These are phyloP conservation scores for Lachancea sp. DNA, from an alignment of 805 yeast genomes.

Conservation along the genomic window DNA sequence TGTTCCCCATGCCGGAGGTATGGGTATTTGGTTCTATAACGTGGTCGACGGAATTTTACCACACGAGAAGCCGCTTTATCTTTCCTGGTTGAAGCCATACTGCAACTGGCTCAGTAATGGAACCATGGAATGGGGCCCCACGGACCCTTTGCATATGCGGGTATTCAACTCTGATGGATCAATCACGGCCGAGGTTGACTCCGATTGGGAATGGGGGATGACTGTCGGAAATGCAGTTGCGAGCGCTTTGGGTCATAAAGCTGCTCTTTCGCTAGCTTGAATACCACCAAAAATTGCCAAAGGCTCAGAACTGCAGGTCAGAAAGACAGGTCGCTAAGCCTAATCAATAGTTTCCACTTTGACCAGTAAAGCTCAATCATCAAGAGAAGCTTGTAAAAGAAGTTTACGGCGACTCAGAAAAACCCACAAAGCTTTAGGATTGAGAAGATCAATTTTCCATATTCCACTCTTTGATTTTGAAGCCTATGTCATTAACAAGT, in stretches of 20 bases:
- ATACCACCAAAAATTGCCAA: no score
- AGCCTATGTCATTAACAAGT: no score
- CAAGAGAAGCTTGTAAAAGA: no score
- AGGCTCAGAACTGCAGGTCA: no score
- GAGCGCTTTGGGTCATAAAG: constrained; percentile 4
- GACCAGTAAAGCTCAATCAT: no score
- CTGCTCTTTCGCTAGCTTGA: no score
- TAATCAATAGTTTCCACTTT: no score
- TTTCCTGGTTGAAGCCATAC: constrained; percentile 30
- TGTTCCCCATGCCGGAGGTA: constrained; percentile 37
- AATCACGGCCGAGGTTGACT: constrained; percentile 26
- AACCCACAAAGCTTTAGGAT: no score
- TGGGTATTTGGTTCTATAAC: constrained; percentile 33
- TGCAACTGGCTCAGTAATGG: constrained; percentile 27
- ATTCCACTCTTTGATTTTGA: no score
- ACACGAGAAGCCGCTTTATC: constrained; percentile 23
- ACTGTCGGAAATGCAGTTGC: constrained; percentile 24
- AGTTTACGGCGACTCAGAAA: no score
- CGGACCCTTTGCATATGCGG: constrained; percentile 23
- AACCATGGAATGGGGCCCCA: constrained; percentile 30
- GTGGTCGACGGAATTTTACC: constrained; percentile 21
- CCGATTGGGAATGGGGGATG: constrained; percentile 35
- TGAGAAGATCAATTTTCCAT: no score
- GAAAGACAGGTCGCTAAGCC: no score
- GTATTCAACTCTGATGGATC: constrained; percentile 30